Base-by-base conservation (phyloP, 371 early-diverging fungal genomes). In the Massospora cicadina region DNA sequence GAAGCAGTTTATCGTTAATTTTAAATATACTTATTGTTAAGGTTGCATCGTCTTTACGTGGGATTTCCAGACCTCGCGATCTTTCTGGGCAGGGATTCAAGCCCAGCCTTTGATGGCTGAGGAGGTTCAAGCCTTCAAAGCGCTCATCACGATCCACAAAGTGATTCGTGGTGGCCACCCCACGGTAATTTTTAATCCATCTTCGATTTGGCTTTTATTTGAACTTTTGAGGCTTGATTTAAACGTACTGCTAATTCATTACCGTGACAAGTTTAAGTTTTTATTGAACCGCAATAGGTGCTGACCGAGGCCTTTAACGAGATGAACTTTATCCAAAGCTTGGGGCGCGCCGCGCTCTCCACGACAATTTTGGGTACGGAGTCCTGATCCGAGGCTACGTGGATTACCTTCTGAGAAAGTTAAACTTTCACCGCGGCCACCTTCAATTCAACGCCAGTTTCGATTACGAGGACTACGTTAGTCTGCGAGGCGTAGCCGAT, bases 391-490 rank as follows among this genome's bases (percentile, higher is more conserved):
- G 88, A 54, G 86, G 85, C 43, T 96, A 98, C 72, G 83, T 91
- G 63, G 84, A 89, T 68, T 91, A 92, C 69, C 72, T 98, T 53
- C 74, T 83, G 65, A 80, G 84, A 43, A 98, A 98, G 74, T 84
- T 98, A 65, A 83, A 91, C 65, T 96, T 86, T 73, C 98, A 98
- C 70, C 74, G 83, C 29, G 74, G 82, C 23, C 93, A 95, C 72
- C 91, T 93, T 5, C 93, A 93, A 65, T 98, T 96, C 70, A 90
- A 83, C 64, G 96, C 92, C 27, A 85, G 80, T 63, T 96, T 98
- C 75, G 94, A 95, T 69, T 98, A 95, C 72, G 89, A 96, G 67
- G 98, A 98, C 69, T 98, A 95, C 65, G 83, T 92, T 30, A 86
- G 90, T 33, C 76, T 95, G 65, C 88, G 88, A 71, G 89, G 90